phyloP scores from a whole-genome alignment of 1,139 yeast species.

The Zygosaccharomyces sapae region DNA sequence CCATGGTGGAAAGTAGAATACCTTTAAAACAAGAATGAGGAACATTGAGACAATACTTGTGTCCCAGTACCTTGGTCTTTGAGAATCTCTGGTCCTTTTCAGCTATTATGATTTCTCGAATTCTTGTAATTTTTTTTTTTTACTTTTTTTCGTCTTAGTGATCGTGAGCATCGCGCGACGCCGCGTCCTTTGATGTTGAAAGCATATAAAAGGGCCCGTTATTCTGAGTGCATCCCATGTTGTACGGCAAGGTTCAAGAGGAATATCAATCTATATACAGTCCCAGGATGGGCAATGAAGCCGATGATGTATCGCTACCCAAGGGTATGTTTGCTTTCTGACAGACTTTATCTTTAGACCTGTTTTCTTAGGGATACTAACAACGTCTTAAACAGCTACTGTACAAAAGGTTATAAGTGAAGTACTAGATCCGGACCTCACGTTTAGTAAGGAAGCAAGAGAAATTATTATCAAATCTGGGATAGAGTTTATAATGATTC shows the following conservation, averaged over 20 bases:
- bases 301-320: slow-evolving; percentile 19
- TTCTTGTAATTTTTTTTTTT: background rate
- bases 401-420: slow-evolving; percentile 93
- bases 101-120: background rate
- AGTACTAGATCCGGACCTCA: slow-evolving; percentile 72
- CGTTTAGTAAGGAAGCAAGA: slow-evolving; percentile 89
- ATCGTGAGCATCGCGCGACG: slow-evolving; percentile 4
- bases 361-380: slow-evolving; percentile 1
- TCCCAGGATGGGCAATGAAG: slow-evolving; percentile 13
- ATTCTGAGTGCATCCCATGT: background rate
- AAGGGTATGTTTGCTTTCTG: slow-evolving; percentile 13
- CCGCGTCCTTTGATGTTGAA: slow-evolving; percentile 5
- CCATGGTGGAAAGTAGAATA: too few species aligned
- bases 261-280: background rate
- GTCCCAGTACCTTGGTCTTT: too few species aligned
- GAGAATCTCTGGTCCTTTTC: background rate
- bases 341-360: background rate
- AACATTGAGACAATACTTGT: too few species aligned
- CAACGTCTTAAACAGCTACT: slow-evolving; percentile 62
- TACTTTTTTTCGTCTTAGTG: background rate
- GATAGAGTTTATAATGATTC: slow-evolving; percentile 90
- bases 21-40: too few species aligned
- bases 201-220: slow-evolving; percentile 5
- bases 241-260: background rate
- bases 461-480: slow-evolving; percentile 96